phyloP scores from a whole-genome alignment of 1,139 yeast genomes.

The Yamadazyma siamensis region DNA sequence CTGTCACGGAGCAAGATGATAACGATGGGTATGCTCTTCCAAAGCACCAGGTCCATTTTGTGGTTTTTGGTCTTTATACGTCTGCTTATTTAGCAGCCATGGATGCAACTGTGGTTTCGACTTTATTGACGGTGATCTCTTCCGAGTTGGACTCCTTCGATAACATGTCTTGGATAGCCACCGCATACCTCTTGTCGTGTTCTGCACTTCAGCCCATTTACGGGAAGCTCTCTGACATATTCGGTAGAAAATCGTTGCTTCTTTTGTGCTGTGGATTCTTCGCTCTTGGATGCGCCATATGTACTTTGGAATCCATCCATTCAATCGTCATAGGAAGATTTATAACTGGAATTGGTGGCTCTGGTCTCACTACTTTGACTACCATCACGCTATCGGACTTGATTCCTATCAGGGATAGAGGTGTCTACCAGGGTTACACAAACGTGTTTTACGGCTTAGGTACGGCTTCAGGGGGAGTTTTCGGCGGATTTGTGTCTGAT shows the following conservation, averaged over 20 bases:
- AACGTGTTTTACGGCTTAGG: conserved; percentile 47
- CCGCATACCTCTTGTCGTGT: conserved; percentile 33
- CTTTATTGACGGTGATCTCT: conserved; percentile 35
- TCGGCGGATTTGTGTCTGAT: conserved; percentile 67
- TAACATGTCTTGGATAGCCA: conserved; percentile 42
- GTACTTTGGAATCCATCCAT: conserved; percentile 32
- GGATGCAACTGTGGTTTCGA: conserved; percentile 40
- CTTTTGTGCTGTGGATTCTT: conserved; percentile 31
- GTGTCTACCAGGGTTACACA: conserved; percentile 47
- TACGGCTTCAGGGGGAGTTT: conserved; percentile 47
- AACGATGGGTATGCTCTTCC: conserved; percentile 28
- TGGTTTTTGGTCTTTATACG: conserved; percentile 20
- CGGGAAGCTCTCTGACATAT: conserved; percentile 79
- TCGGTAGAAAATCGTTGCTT: conserved; percentile 57
- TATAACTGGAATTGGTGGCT: conserved; percentile 51
- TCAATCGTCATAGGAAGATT: conserved; percentile 54
- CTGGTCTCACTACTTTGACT: conserved; percentile 46
- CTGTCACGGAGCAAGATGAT: too few species aligned
- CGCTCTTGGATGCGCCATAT: conserved; percentile 35
- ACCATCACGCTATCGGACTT: conserved; percentile 50
- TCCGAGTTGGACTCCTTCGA: conserved; percentile 36
- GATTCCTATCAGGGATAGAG: conserved; percentile 47
- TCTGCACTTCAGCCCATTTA: conserved; percentile 61
- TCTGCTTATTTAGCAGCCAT: conserved; percentile 30
- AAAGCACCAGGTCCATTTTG: conserved; percentile 22